Conservation (phyloP, 2,329 filamentous ascomycete species). For the Huntiella decipiens region DNA sequence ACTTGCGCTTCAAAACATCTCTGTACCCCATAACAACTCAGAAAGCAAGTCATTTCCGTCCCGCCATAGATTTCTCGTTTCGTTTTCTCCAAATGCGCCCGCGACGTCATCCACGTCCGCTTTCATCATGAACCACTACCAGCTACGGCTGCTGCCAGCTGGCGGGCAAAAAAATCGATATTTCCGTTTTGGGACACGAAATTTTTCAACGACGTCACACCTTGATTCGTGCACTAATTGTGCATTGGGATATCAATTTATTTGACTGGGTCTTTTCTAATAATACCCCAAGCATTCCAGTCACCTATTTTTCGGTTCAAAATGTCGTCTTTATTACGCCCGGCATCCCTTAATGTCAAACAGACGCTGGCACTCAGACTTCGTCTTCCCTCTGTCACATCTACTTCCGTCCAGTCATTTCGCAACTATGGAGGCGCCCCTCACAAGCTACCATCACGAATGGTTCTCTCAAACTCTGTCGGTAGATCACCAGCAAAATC, state of each 20-base stretch:
- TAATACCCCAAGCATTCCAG: no score
- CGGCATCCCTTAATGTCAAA: not conserved
- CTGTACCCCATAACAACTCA: no score
- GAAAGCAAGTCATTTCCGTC: no score
- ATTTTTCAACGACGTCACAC: slow-evolving; percentile 7
- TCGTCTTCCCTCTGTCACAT: not conserved
- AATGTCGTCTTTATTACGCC: slow-evolving; percentile 2
- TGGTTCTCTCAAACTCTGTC: slow-evolving; percentile 38
- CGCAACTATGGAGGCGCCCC: slow-evolving; percentile 6
- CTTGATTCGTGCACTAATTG: not conserved
- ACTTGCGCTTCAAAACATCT: no score
- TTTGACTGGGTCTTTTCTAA: no score
- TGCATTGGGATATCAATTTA: not conserved
- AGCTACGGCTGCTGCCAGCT: no score
- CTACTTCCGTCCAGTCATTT: not conserved
- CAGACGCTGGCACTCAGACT: not conserved
- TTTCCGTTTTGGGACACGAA: not conserved
- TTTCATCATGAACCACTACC: no score
- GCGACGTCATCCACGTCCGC: no score
- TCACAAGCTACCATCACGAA: slow-evolving; percentile 27
- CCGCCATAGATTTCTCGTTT: no score
- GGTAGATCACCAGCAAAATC: slow-evolving; percentile 22
- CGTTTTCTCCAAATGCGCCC: no score
- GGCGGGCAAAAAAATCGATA: not conserved
- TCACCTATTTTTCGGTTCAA: no score